A percentile compares a stretch with the other conserved stretches of the same genome.
Evolutionary conservation across 805 yeast genomes (phyloP).

Genomic region (Metschnikowia aberdeeniae): DNA sequence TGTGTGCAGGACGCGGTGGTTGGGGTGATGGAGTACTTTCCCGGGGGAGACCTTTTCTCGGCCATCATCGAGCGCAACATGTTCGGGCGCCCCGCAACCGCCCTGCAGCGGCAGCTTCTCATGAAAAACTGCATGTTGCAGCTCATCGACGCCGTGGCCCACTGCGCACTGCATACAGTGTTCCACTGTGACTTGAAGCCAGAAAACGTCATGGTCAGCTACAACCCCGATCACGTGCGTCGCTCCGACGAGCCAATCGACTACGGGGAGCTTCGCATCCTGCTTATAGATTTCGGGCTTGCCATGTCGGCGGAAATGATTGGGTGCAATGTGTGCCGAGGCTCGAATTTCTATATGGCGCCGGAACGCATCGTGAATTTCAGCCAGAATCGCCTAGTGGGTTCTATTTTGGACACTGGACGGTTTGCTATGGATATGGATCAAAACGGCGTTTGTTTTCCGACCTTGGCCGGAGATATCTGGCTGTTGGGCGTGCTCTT

Average conservation of each 20-base stretch:
- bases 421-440: constrained; percentile 21
- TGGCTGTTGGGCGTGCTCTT: constrained; percentile 85
- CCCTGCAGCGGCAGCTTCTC: constrained; percentile 44
- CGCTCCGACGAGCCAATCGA: constrained; percentile 23
- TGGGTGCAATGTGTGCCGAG: constrained; percentile 73
- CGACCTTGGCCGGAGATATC: constrained; percentile 75
- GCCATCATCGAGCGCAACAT: constrained; percentile 74
- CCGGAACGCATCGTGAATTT: constrained; percentile 70
- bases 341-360: constrained; percentile 88
- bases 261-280: constrained; percentile 50
- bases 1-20: constrained; percentile 51
- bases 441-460: constrained; percentile 40
- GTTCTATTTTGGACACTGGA: constrained; percentile 27
- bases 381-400: constrained; percentile 26
- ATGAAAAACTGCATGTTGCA: constrained; percentile 43
- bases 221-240: constrained; percentile 16
- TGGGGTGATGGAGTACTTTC: constrained; percentile 80
- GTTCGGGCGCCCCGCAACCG: constrained; percentile 50
- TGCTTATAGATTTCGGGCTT: constrained; percentile 85
- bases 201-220: constrained; percentile 37
- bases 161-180: constrained; percentile 29
- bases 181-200: constrained; percentile 44
- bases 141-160: constrained; percentile 34
- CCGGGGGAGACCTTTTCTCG: constrained; percentile 82
- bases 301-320: constrained; percentile 60